phyloP scores from a whole-genome alignment of 2,329 filamentous ascomycete genomes.

The Alternaria rosae region DNA sequence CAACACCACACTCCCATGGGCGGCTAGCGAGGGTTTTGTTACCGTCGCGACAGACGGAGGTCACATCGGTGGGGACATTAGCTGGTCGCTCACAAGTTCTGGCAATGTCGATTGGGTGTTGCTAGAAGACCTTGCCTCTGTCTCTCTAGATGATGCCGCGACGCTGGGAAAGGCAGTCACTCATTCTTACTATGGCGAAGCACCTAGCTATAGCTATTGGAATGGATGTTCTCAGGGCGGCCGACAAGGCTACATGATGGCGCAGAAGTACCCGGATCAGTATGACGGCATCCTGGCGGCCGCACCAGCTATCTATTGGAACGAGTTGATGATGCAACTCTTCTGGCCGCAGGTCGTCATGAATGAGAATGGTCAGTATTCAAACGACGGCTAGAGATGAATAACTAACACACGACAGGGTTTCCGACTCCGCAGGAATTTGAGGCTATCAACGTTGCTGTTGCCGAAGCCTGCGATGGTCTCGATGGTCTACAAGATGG shows the following conservation, averaged over 20 bases:
- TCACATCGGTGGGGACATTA: constrained; percentile 9
- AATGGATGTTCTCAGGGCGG: constrained; percentile 32
- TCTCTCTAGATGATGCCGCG: constrained; percentile 41
- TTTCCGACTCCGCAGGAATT: constrained; percentile 31
- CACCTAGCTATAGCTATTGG: constrained; percentile 43
- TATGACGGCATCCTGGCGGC: constrained; percentile 42
- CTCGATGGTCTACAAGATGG: constrained; percentile 44
- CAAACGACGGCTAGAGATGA: not conserved
- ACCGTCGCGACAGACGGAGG: constrained; percentile 33
- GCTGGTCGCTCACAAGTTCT: constrained; percentile 20
- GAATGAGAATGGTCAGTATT: constrained; percentile 27
- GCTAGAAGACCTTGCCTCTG: constrained; percentile 43
- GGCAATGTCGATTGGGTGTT: constrained; percentile 30
- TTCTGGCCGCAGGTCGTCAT: constrained; percentile 38
- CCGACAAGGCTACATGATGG: constrained; percentile 40
- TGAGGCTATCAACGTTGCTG: constrained; percentile 22
- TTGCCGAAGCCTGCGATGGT: constrained; percentile 32
- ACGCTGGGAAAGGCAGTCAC: constrained; percentile 38
- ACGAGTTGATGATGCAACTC: constrained; percentile 20
- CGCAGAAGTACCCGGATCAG: constrained; percentile 38
- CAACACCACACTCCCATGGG: constrained; percentile 19
- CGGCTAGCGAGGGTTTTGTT: constrained; percentile 30
- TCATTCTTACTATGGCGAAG: constrained; percentile 37
- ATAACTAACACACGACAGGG: not conserved
- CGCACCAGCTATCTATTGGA: constrained; percentile 36